Conservation (phyloP, 2,329 filamentous ascomycete genomes). For the Arthrobotrys pseudoclavata region DNA sequence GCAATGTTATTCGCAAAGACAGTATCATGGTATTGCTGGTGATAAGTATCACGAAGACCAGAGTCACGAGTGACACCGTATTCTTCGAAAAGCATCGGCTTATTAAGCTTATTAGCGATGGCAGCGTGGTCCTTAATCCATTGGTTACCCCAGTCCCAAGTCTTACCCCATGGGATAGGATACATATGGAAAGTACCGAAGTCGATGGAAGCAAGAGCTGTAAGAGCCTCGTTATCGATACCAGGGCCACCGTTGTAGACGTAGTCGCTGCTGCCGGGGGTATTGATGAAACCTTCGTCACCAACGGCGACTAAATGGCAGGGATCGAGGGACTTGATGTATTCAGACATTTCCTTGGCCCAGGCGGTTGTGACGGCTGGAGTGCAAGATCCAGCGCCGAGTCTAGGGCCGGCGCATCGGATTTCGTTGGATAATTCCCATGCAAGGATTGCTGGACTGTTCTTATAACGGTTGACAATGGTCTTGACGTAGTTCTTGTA, state of each 20-base stretch:
- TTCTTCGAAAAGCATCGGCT: slow-evolving; percentile 61
- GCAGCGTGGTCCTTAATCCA: slow-evolving; percentile 69
- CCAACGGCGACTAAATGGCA: slow-evolving; percentile 72
- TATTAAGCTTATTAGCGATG: slow-evolving; percentile 65
- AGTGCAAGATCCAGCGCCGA: slow-evolving; percentile 67
- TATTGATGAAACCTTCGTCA: slow-evolving; percentile 69
- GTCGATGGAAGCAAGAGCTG: slow-evolving; percentile 69
- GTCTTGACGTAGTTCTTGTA: slow-evolving; percentile 75
- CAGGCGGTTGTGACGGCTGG: slow-evolving; percentile 68
- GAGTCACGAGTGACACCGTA: slow-evolving; percentile 61
- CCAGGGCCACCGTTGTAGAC: slow-evolving; percentile 69
- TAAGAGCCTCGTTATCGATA: slow-evolving; percentile 69
- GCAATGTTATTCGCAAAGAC: slow-evolving; percentile 60
- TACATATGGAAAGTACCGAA: slow-evolving; percentile 72
- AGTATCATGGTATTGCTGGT: slow-evolving; percentile 60
- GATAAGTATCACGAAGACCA: slow-evolving; percentile 58
- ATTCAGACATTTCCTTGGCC: slow-evolving; percentile 72
- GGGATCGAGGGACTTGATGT: slow-evolving; percentile 70
- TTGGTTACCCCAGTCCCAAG: slow-evolving; percentile 67
- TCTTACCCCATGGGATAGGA: slow-evolving; percentile 67
- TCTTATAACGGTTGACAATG: slow-evolving; percentile 73
- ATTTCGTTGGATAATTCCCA: slow-evolving; percentile 79
- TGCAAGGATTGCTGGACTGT: slow-evolving; percentile 74
- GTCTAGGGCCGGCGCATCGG: slow-evolving; percentile 69
- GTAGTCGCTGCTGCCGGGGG: slow-evolving; percentile 66